Conservation (phyloP, 176 grass and related monocot species). For the Lolium perenne region DNA sequence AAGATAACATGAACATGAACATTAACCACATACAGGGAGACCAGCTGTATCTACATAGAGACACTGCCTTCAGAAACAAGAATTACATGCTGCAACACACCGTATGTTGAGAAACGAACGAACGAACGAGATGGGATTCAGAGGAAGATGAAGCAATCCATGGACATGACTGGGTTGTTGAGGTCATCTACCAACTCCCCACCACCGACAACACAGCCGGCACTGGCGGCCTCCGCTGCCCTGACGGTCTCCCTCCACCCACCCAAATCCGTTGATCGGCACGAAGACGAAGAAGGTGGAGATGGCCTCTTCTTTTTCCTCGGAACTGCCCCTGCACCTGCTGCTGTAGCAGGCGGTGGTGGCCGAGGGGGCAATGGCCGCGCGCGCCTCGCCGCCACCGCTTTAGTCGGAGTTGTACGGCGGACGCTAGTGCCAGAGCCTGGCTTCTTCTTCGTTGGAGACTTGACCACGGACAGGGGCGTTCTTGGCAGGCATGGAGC, state of each 20-base stretch:
- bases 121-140: not conserved
- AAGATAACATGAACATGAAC: not conserved
- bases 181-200: slow-evolving; percentile 25
- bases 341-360: not conserved
- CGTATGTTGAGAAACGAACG: no score
- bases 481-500: not conserved
- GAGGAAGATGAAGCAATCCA: slow-evolving; percentile 60
- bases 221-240: not conserved
- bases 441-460: not conserved
- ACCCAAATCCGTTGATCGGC: not conserved
- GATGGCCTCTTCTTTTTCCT: not conserved
- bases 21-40: no score
- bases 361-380: not conserved
- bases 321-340: not conserved
- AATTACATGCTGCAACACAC: not conserved
- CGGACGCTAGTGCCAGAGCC: not conserved
- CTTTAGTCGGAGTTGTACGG: not conserved
- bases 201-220: not conserved
- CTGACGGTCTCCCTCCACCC: not conserved
- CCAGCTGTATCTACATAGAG: no score
- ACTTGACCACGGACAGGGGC: not conserved
- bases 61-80: no score
- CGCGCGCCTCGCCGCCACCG: not conserved
- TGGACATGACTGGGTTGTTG: slow-evolving; percentile 53
- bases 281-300: not conserved